Evolutionary conservation across 1,284 basidiomycete species (phyloP), one percentile per base, ranked within the genome.

Genomic region (Ceratobasidium sp.): DNA sequence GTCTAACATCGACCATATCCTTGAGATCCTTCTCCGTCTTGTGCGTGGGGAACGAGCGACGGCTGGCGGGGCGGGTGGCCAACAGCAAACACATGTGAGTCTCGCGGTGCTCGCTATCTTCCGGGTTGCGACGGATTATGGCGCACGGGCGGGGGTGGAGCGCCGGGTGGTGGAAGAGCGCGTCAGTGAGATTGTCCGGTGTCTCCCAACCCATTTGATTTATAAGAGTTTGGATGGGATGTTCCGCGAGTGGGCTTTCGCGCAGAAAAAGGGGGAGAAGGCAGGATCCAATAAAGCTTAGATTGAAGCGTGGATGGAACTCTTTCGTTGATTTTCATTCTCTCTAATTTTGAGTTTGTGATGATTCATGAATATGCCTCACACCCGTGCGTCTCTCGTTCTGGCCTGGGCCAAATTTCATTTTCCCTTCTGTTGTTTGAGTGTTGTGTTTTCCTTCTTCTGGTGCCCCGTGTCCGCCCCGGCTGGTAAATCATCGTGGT

Each of bases 71-170:
- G 41, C 29, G 14, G 51, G 50, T 15, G 67, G 67, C 2, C 57
- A 60, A 59, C 93, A 97, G 80, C 96, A 98, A 84, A 98, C 95
- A 1, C 96, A 97, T 79, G 93, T 97, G 44, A 94, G 93, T 8
- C 87, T 98, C 27, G 95, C 96, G 4, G 94, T 98, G 31, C 86
- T 98, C 75, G 95, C 95, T 8, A 89, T 98, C 81, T 96, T 95
- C 84, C 88, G 93, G 48, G 89, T 97, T 84, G 87, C 92, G 7
- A 85, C 91, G 69, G 93, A 96, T 79, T 96, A 91, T 80, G 95
- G 95, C 3, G 84, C 87, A 79, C 91, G 90, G 80, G 90, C 91
- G 11, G 82, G 84, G 63, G 88, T 89, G 78, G 91, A 90, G 50
- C 90, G 88, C 79, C 83, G 80, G 8, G 91, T 93, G 79, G 90